phyloP scores from a whole-genome alignment of 352 stramenopile genomes.

The Plasmopara halstedii region DNA sequence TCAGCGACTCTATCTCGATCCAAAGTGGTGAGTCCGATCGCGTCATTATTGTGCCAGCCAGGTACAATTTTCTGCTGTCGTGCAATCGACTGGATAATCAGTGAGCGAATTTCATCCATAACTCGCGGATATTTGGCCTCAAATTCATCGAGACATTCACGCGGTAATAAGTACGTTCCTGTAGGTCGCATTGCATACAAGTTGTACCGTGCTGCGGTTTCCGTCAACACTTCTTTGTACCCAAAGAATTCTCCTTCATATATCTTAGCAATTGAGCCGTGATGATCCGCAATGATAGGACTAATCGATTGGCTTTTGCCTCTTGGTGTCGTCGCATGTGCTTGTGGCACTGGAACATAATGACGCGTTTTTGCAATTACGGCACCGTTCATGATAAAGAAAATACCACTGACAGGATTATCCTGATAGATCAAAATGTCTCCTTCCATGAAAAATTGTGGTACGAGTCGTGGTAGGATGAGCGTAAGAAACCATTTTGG shows the following conservation, averaged over 20 bases:
- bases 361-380: conserved; percentile 42
- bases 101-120: conserved; percentile 52
- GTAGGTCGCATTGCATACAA: conserved; percentile 50
- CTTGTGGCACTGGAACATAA: conserved; percentile 1
- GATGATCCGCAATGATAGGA: conserved; percentile 19
- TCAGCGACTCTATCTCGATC: conserved; percentile 37
- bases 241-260: conserved; percentile 74
- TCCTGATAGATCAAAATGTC: conserved; percentile 69
- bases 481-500: conserved; percentile 78
- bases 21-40: conserved; percentile 42
- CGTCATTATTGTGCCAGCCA: conserved; percentile 67
- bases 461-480: conserved; percentile 50
- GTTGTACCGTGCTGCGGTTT: conserved; percentile 55
- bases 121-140: conserved; percentile 44
- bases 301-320: conserved; percentile 7
- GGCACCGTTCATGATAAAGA: conserved; percentile 59
- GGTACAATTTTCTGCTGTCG: conserved; percentile 66
- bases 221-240: conserved; percentile 65
- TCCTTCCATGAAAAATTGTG: conserved; percentile 59
- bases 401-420: conserved; percentile 65
- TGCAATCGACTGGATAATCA: conserved; percentile 71
- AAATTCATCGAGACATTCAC: conserved; percentile 51
- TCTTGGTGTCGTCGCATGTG: conserved; percentile 5
- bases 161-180: conserved; percentile 55
- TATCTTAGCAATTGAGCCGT: conserved; percentile 48